These are phyloP conservation scores for Cucumis melo DNA, from an alignment of 306 rosid species.

Conservation along the genomic window DNA sequence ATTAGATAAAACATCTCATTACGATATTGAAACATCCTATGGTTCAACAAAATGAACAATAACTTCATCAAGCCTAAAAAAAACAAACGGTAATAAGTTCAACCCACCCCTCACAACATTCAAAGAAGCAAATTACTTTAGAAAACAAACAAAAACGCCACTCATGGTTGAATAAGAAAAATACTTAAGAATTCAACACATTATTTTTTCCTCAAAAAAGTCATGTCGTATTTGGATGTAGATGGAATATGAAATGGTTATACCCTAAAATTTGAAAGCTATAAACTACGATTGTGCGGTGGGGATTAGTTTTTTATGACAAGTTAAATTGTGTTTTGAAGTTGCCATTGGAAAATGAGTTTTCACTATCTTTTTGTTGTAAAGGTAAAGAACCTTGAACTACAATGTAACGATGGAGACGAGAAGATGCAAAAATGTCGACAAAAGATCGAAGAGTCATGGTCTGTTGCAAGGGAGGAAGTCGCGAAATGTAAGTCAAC, in stretches of 20 bases:
- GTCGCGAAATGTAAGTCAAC: constrained; percentile 56
- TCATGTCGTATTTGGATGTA: not conserved
- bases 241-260: not conserved
- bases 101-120: too few relatives aligned
- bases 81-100: too few relatives aligned
- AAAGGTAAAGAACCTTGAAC: constrained; percentile 52
- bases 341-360: not conserved
- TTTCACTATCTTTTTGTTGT: too few relatives aligned
- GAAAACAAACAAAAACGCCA: too few relatives aligned
- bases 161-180: too few relatives aligned
- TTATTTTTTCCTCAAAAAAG: not conserved
- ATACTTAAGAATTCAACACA: not conserved
- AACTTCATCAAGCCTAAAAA: too few relatives aligned
- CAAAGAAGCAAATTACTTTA: too few relatives aligned
- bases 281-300: not conserved
- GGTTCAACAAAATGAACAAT: too few relatives aligned
- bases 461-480: constrained; percentile 57
- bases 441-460: constrained; percentile 41
- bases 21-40: too few relatives aligned
- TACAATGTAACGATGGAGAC: constrained; percentile 35
- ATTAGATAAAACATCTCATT: too few relatives aligned
- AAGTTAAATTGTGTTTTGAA: not conserved
- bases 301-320: not conserved
- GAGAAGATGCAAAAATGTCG: constrained; percentile 42
- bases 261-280: not conserved